A percentile compares a stretch with the other conserved stretches of the same genome.
Conservation (phyloP, 192 early-diverging fungal genomes). For the Backusella sp. region DNA sequence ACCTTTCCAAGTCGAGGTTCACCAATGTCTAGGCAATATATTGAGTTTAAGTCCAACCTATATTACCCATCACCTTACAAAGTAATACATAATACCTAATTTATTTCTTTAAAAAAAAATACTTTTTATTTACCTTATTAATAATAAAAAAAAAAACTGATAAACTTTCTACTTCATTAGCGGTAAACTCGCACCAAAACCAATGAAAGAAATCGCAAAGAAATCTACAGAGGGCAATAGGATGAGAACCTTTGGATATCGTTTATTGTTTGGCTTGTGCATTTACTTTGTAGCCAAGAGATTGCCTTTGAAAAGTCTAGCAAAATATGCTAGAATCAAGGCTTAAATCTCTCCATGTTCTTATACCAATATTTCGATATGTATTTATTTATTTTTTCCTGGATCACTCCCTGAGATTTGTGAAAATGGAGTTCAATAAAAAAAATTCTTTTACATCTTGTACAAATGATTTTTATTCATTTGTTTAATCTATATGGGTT, state of each 20-base stretch:
- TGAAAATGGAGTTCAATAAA: no score
- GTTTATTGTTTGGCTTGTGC: constrained; percentile 1
- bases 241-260: constrained; percentile 1
- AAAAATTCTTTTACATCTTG: no score
- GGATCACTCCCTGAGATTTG: no score
- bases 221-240: neutral
- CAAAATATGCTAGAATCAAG: neutral
- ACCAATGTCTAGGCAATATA: constrained; percentile 41
- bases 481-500: no score
- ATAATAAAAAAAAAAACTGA: neutral
- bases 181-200: neutral
- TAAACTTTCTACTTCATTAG: neutral
- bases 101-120: neutral
- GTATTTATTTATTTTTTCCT: no score
- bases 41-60: constrained; percentile 33
- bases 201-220: neutral
- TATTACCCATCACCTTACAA: neutral
- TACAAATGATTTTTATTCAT: no score
- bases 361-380: no score
- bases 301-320: neutral
- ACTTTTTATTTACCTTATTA: neutral
- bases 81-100: neutral
- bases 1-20: constrained; percentile 61
- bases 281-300: neutral
- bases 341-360: neutral